Evolutionary conservation across 1,139 yeast species (phyloP), one percentile per base, ranked within the genome.

Genomic region (Maudiozyma humilis): DNA sequence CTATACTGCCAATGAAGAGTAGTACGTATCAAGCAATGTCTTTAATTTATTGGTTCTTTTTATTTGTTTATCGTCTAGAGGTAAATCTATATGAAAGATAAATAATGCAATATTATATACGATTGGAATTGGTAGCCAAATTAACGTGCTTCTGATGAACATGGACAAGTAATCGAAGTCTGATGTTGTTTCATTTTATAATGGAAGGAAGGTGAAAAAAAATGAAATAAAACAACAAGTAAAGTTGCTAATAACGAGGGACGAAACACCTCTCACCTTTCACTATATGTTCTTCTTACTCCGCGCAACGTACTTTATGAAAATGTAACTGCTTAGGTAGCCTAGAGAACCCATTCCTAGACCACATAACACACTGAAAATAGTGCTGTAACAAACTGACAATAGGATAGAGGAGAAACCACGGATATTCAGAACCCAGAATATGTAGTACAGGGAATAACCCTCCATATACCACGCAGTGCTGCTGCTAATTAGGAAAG

Each of bases 291-390:
- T 7, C 15, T 14, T 31, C 33, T 14, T 31, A 38, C 8, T 14
- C 17, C 12, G 15, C 8, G 48, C 46, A 12, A 54, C 44, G 41
- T 43, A 50, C 38, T 49, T 48, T 18, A 60, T 50, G 38, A 59
- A 57, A 51, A 54, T 51, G 29, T 52, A 47, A 29, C 59, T 51
- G 12, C 60, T 50, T 37, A 80, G 60, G 43, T 83, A 74, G 3
- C 89, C 88, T 29, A 86, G 70, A 0, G 93, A 72, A 7, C 96
- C 96, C 53, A 87, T 79, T 2, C 84, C 78, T 32, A 82, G 66
- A 1, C 89, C 84, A 46, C 84, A 70, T 40, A 82, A 64, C 5
- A 74, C 57, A 55, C 84, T 78, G 30, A 82, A 76, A 42, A 86
- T 70, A 2, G 79, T 71, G 63, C 86, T 79, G 59, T 87, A 86